Conservation (phyloP, 2,329 filamentous ascomycete species). For the Epichloe gansuensis region DNA sequence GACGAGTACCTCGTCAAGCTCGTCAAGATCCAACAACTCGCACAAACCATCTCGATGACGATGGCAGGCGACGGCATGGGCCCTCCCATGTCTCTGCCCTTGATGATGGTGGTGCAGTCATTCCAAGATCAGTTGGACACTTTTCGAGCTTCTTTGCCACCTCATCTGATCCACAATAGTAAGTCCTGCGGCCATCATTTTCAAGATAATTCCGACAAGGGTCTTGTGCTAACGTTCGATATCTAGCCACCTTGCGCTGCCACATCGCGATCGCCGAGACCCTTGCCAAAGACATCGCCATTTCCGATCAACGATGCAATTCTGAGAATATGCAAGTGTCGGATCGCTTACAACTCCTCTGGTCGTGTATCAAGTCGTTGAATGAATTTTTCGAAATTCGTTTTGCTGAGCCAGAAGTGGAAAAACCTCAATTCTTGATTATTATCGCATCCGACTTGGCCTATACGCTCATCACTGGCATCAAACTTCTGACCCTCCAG, state of each 20-base stretch:
- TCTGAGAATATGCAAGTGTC: slow-evolving; percentile 20
- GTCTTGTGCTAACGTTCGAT: not conserved
- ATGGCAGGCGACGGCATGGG: slow-evolving; percentile 21
- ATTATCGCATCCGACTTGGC: slow-evolving; percentile 35
- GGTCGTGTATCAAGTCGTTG: slow-evolving; percentile 29
- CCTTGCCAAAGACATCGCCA: slow-evolving; percentile 33
- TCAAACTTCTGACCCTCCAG: slow-evolving; percentile 34
- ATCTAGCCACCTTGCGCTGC: slow-evolving; percentile 25
- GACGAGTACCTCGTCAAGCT: slow-evolving; percentile 34
- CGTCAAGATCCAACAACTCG: slow-evolving; percentile 34
- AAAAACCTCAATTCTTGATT: slow-evolving; percentile 28
- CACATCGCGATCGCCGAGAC: slow-evolving; percentile 34
- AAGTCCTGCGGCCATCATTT: slow-evolving; percentile 5
- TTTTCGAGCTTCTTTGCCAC: slow-evolving; percentile 24
- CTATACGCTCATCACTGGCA: slow-evolving; percentile 32
- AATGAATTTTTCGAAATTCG: slow-evolving; percentile 27
- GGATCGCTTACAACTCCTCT: slow-evolving; percentile 34
- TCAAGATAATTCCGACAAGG: not conserved
- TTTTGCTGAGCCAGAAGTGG: slow-evolving; percentile 19
- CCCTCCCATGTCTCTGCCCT: slow-evolving; percentile 24
- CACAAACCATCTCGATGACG: slow-evolving; percentile 33
- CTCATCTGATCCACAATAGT: slow-evolving; percentile 24
- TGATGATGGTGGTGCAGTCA: slow-evolving; percentile 28
- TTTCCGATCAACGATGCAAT: slow-evolving; percentile 26
- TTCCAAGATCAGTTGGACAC: slow-evolving; percentile 32